Base-by-base conservation (phyloP, 768 basidiomycete genomes). In the Clitopilus passeckerianus region DNA sequence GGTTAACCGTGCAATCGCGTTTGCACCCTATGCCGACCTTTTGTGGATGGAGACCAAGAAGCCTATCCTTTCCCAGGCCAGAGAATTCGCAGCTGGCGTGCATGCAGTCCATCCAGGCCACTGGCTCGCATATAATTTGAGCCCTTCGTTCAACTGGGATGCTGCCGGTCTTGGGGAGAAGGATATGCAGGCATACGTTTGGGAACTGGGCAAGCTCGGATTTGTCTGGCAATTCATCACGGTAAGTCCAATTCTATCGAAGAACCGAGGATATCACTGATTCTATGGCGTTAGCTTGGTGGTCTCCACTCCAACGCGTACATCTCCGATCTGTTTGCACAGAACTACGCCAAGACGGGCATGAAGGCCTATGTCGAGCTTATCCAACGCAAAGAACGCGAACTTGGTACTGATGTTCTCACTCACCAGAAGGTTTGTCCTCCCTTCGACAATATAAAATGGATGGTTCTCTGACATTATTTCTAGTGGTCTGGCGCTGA, bases 181-280 rank as follows among this genome's bases (percentile, higher is more conserved):
- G 63, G 93, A 95, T 65, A 98, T 93, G 93, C 81, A 91, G 72
- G 75, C 80, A 37, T 98, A 84, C 70, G 84, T 98, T 35, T 96
- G 95, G 96, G 83, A 93, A 67, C 80, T 99, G 23, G 96, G 93
- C 53, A 95, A 90, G 78, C 85, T 97, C 53, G 95, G 95, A 34
- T 98, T 98, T 74, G 89, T 95, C 66, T 98, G 95, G 95, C 95
- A 98, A 73, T 98, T 99, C 79, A 97, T 98, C 74, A 97, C 95
- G 65, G 93, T 95, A 56, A 67, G 90, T 65, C 27, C 6, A 55
- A 53, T 34, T 60, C 53, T 0, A 2, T 34, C 0, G 43, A 20
- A 50, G 6, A 54, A 44, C 33, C 14, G 37, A 24, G 37, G 9
- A 37, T 30, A n/a, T 46, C 54, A 8, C 58, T 59, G 34, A 63